These are phyloP conservation scores for Nadsonia fulvescens DNA, from an alignment of 805 yeast species.

Conservation along the genomic window DNA sequence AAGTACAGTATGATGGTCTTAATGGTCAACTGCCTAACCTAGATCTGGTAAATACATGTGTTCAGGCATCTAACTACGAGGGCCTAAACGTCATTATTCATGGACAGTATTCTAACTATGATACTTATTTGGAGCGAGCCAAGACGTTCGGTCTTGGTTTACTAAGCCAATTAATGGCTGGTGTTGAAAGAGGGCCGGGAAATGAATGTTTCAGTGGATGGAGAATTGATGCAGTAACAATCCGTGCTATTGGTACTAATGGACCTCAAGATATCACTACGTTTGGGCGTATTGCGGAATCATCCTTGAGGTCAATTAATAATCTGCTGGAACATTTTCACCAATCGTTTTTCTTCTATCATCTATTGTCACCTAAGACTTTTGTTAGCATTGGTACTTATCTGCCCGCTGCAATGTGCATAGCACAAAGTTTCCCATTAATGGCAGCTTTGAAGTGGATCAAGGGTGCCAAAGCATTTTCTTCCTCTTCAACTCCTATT, in stretches of 20 bases:
- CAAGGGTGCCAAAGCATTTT: conserved; percentile 1
- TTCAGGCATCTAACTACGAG: conserved; percentile 58
- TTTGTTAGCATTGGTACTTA: conserved; percentile 92
- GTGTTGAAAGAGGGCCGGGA: conserved; percentile 44
- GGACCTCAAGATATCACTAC: conserved; percentile 71
- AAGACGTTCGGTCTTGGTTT: conserved; percentile 46
- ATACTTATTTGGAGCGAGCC: conserved; percentile 32
- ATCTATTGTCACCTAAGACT: conserved; percentile 53
- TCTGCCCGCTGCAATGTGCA: conserved; percentile 63
- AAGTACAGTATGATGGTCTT: conserved; percentile 66
- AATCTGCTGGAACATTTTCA: conserved; percentile 89
- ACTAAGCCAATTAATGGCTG: conserved; percentile 50
- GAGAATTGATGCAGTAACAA: conserved; percentile 80
- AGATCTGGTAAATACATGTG: conserved; percentile 72
- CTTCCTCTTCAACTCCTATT: conserved; percentile 15
- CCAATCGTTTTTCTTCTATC: conserved; percentile 87
- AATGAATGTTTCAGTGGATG: conserved; percentile 90
- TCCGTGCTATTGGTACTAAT: conserved; percentile 43
- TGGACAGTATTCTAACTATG: conserved; percentile 14
- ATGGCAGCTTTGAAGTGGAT: conserved; percentile 32
- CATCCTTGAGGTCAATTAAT: conserved; percentile 73
- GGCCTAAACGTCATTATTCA: conserved; percentile 54
- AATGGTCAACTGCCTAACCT: conserved; percentile 93
- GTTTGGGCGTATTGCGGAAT: conserved; percentile 79
- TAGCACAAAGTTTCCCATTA: conserved; percentile 51